Percentiles rank a stretch among this genome's conserved stretches.
phyloP scores from a whole-genome alignment of 2,329 filamentous ascomycete genomes.

The Pseudopithomyces chartarum region DNA sequence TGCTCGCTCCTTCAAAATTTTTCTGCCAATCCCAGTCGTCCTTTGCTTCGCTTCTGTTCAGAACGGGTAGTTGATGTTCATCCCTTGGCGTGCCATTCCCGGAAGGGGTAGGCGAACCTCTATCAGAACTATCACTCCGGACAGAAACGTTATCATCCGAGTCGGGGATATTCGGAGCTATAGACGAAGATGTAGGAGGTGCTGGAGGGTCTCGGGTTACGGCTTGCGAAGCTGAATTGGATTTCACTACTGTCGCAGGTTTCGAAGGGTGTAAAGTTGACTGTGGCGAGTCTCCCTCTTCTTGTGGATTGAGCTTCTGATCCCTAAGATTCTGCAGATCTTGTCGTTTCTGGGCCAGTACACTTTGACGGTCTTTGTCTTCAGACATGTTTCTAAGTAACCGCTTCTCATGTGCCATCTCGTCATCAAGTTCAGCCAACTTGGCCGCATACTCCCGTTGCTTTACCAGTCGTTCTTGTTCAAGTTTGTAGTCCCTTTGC shows the following conservation, averaged over 20 bases:
- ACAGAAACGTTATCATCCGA: neutral
- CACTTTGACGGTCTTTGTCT: slow-evolving; percentile 50
- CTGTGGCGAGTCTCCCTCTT: too few relatives aligned
- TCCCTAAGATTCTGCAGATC: slow-evolving; percentile 52
- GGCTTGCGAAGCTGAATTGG: neutral
- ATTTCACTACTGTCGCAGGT: neutral
- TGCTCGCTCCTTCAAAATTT: slow-evolving; percentile 54
- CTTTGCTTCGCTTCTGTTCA: slow-evolving; percentile 31
- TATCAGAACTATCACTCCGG: neutral
- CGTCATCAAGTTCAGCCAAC: slow-evolving; percentile 58
- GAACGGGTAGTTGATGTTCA: neutral
- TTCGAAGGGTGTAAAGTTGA: neutral
- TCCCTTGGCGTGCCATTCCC: slow-evolving; percentile 2
- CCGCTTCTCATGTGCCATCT: slow-evolving; percentile 57
- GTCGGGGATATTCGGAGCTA: neutral
- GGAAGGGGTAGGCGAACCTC: neutral
- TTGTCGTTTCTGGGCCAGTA: slow-evolving; percentile 52
- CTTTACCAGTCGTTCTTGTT: slow-evolving; percentile 52
- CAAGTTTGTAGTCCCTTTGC: slow-evolving; percentile 57
- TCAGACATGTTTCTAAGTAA: slow-evolving; percentile 51
- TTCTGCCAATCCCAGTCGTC: slow-evolving; percentile 70
- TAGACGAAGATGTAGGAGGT: neutral
- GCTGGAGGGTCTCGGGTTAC: neutral
- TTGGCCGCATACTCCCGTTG: slow-evolving; percentile 53
- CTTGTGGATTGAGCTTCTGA: neutral